Conservation (phyloP, 139 green algal species). For the Closterium sp. region DNA sequence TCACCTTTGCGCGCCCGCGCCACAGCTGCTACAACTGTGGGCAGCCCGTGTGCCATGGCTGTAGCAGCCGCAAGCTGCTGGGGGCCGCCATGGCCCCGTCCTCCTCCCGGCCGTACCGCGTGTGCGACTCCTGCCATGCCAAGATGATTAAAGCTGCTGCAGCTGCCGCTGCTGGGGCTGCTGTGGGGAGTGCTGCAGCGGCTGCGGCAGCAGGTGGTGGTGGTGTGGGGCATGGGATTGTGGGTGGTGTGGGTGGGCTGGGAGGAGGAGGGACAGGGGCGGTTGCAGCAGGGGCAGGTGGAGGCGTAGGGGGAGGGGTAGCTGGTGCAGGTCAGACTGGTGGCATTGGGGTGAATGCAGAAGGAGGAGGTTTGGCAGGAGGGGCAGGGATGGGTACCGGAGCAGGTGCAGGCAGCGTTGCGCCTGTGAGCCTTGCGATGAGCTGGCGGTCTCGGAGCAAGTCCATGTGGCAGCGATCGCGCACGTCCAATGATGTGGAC, state of each 20-base stretch:
- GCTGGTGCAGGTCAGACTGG: neutral
- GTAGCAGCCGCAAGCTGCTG: constrained; percentile 26
- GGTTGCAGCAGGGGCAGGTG: neutral
- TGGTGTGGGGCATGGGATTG: neutral
- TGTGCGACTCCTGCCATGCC: constrained; percentile 32
- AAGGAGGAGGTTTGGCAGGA: neutral
- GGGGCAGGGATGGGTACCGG: neutral
- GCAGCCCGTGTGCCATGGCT: constrained; percentile 27
- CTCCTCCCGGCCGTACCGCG: constrained; percentile 4
- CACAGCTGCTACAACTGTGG: constrained; percentile 50
- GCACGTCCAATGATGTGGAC: neutral
- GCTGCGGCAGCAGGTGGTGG: neutral
- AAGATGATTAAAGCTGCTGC: constrained; percentile 23
- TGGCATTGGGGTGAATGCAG: neutral
- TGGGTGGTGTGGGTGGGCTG: neutral
- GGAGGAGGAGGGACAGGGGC: neutral
- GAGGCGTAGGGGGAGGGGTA: neutral
- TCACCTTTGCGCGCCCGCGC: constrained; percentile 14
- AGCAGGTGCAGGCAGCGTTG: neutral
- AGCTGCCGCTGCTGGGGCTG: neutral
- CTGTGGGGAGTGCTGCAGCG: neutral
- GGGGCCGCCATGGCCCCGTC: constrained; percentile 27
- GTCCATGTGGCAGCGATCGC: neutral
- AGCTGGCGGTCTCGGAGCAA: neutral
- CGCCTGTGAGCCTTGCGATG: neutral